Evolutionary conservation across 1,139 yeast genomes (phyloP).

Genomic region (Suhomyces guaymorum): DNA sequence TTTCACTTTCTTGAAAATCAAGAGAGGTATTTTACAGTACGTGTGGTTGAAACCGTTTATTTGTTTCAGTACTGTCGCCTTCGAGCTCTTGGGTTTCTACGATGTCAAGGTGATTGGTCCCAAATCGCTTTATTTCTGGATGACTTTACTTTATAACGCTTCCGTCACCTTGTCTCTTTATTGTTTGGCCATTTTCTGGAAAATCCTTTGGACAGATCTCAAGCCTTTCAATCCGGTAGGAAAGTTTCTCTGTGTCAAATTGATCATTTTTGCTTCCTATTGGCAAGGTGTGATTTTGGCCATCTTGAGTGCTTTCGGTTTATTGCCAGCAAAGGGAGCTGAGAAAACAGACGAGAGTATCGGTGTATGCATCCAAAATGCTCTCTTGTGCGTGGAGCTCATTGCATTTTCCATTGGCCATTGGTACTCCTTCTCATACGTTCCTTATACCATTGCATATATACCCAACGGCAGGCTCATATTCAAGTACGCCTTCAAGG

Average conservation of each 20-base stretch:
- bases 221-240: constrained; percentile 85
- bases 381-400: constrained; percentile 79
- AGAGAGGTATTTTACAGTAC: constrained; percentile 87
- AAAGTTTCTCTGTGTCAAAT: constrained; percentile 87
- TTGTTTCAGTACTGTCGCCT: constrained; percentile 55
- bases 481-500: constrained; percentile 65
- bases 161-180: constrained; percentile 83
- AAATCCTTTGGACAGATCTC: constrained; percentile 74
- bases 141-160: constrained; percentile 69
- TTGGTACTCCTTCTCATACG: constrained; percentile 79
- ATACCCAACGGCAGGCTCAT: constrained; percentile 71
- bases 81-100: constrained; percentile 53
- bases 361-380: constrained; percentile 70
- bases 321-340: constrained; percentile 30
- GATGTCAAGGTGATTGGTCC: constrained; percentile 52
- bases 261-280: constrained; percentile 91
- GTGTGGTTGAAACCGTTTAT: constrained; percentile 92
- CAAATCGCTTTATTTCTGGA: constrained; percentile 61
- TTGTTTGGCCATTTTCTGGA: constrained; percentile 90
- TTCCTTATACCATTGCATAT: constrained; percentile 61
- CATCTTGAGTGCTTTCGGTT: constrained; percentile 55
- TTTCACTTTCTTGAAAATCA: constrained; percentile 67
- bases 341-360: constrained; percentile 28
- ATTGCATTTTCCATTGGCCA: constrained; percentile 86
- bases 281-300: constrained; percentile 89